Evolutionary conservation across 805 yeast species (phyloP).

Genomic region (Pichia deserticola): DNA sequence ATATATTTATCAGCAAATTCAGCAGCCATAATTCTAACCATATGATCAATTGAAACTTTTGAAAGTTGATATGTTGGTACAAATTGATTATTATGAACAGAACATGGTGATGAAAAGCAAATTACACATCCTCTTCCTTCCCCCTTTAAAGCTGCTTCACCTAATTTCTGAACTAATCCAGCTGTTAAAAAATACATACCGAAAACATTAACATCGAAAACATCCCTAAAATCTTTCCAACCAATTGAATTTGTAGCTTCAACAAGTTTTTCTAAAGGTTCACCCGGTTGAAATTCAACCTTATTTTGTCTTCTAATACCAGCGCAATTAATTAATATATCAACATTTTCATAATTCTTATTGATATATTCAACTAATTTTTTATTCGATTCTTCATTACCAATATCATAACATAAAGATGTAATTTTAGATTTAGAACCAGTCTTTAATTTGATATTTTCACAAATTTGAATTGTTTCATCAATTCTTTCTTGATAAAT

Average conservation of each 20-base stretch:
- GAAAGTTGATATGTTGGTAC: constrained; percentile 20
- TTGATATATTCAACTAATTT: constrained; percentile 15
- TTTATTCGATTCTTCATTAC: constrained; percentile 16
- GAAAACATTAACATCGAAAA: constrained; percentile 19
- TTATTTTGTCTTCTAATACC: constrained; percentile 19
- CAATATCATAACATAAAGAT: constrained; percentile 17
- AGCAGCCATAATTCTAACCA: constrained; percentile 23
- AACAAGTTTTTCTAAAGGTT: constrained; percentile 13
- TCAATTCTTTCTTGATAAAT: constrained; percentile 16
- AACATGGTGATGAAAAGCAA: constrained; percentile 19
- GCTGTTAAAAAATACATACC: constrained; percentile 21
- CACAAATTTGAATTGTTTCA: constrained; percentile 13
- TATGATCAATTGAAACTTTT: constrained; percentile 18
- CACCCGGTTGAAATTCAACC: constrained; percentile 14
- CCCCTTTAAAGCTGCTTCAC: constrained; percentile 18
- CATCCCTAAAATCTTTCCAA: constrained; percentile 17
- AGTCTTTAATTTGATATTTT: constrained; percentile 13
- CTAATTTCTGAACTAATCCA: constrained; percentile 17
- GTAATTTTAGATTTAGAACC: constrained; percentile 13
- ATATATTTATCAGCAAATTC: constrained; percentile 21
- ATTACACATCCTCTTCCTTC: constrained; percentile 19
- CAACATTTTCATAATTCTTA: constrained; percentile 14
- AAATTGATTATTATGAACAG: constrained; percentile 20
- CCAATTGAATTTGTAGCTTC: constrained; percentile 18
- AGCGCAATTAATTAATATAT: constrained; percentile 19